Evolutionary conservation across 495 filamentous ascomycete species (phyloP).

Genomic region (Cladorrhinum samala): DNA sequence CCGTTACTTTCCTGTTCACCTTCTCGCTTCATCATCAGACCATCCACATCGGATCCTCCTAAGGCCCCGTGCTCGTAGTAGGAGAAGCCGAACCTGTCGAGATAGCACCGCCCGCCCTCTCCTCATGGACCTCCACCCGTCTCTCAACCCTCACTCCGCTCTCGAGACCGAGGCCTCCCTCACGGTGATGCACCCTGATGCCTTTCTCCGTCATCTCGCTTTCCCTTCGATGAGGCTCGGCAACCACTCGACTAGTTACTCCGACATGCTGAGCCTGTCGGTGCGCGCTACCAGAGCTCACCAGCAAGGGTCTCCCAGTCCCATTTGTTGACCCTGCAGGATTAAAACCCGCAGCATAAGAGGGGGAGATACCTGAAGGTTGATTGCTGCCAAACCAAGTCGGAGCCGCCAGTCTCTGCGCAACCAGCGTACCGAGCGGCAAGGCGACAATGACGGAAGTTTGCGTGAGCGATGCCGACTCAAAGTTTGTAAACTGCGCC

Average conservation of each 20-base stretch:
- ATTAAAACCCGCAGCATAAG: background rate
- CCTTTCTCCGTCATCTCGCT: background rate
- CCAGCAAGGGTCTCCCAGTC: background rate
- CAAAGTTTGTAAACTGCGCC: constrained; percentile 35
- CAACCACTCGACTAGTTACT: background rate
- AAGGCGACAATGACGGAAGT: constrained; percentile 68
- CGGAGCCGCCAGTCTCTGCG: constrained; percentile 41
- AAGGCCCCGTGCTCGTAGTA: background rate
- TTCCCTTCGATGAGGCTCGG: background rate
- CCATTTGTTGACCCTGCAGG: background rate
- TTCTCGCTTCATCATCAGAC: background rate
- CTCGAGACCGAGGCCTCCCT: background rate
- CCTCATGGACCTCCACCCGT: background rate
- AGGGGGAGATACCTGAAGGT: background rate
- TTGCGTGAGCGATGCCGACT: constrained; percentile 53
- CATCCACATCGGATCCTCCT: background rate
- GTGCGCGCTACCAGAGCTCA: background rate
- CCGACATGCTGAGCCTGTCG: background rate
- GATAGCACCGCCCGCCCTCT: background rate
- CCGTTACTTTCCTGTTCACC: too few relatives aligned
- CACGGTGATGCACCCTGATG: background rate
- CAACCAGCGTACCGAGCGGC: constrained; percentile 75
- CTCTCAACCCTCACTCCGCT: background rate
- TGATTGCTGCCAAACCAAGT: constrained; percentile 7
- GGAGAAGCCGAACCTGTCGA: too few relatives aligned